Conservation (phyloP, 768 basidiomycete species). For the Suillus alpinus region DNA sequence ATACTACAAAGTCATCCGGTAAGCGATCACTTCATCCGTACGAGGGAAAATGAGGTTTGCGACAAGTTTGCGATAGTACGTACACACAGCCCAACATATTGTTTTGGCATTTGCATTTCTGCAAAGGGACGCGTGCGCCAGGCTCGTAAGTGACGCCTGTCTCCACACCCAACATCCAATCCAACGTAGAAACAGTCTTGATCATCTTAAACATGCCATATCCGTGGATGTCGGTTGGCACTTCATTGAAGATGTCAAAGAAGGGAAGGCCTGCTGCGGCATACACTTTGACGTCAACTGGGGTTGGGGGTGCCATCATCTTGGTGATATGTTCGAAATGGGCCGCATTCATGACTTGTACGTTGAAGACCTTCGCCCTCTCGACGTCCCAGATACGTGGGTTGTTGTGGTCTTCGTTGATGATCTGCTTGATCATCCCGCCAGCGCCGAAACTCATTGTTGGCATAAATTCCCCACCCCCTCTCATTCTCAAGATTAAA, state of each 20-base stretch:
- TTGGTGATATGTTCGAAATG: background rate
- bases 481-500: conserved; percentile 21
- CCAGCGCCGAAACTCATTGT: background rate
- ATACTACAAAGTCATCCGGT: background rate
- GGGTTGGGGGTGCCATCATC: background rate
- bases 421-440: background rate
- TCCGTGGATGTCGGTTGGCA: background rate
- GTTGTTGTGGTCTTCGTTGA: background rate
- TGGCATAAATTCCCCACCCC: background rate
- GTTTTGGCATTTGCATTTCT: background rate
- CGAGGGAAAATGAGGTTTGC: background rate
- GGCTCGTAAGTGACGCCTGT: background rate
- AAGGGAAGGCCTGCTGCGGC: background rate
- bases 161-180: background rate
- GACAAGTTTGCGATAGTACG: background rate
- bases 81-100: conserved; percentile 1
- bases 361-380: background rate
- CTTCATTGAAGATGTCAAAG: conserved; percentile 1
- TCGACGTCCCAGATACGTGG: background rate
- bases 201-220: background rate
- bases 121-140: background rate
- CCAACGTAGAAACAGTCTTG: background rate
- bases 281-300: background rate
- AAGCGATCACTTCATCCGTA: background rate
- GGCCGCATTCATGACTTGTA: background rate